These are phyloP conservation scores for Alternaria ventricosa DNA, from an alignment of 2,329 filamentous ascomycete species.

Conservation along the genomic window DNA sequence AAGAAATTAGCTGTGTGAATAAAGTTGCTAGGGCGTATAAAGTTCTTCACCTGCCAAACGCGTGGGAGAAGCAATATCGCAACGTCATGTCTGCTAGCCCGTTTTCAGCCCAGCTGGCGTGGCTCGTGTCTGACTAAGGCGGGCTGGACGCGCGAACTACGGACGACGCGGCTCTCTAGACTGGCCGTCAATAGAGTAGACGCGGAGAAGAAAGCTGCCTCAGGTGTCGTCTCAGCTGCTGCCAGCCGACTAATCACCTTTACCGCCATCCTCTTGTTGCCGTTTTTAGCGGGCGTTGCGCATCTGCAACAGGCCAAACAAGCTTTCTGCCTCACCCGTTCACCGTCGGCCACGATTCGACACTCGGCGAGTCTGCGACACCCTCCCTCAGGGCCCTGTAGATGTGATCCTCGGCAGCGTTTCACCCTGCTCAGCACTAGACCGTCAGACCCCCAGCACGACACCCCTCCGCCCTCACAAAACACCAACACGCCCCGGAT, in stretches of 20 bases:
- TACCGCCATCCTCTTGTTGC: constrained; percentile 2
- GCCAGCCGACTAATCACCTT: background rate
- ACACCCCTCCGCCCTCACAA: constrained; percentile 24
- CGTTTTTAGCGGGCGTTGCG: constrained; percentile 6
- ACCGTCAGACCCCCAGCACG: constrained; percentile 13
- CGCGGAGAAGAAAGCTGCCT: background rate
- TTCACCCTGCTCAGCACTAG: constrained; percentile 34
- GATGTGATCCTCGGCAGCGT: constrained; percentile 33
- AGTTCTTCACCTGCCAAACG: background rate
- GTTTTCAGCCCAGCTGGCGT: constrained; percentile 1
- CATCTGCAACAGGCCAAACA: constrained; percentile 23
- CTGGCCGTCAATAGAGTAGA: background rate
- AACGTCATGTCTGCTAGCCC: constrained; percentile 11
- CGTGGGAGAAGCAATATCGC: background rate
- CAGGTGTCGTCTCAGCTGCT: constrained; percentile 1
- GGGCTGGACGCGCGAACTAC: constrained; percentile 11
- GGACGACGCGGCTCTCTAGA: constrained; percentile 10
- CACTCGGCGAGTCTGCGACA: constrained; percentile 39
- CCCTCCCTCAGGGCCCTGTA: constrained; percentile 24
- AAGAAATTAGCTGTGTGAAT: background rate
- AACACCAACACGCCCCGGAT: constrained; percentile 26
- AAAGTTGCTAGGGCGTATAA: background rate
- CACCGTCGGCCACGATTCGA: constrained; percentile 24
- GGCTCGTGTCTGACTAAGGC: background rate
- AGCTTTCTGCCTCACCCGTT: constrained; percentile 28